phyloP scores from a whole-genome alignment of 2,329 filamentous ascomycete genomes.

The Rutstroemia sp. region DNA sequence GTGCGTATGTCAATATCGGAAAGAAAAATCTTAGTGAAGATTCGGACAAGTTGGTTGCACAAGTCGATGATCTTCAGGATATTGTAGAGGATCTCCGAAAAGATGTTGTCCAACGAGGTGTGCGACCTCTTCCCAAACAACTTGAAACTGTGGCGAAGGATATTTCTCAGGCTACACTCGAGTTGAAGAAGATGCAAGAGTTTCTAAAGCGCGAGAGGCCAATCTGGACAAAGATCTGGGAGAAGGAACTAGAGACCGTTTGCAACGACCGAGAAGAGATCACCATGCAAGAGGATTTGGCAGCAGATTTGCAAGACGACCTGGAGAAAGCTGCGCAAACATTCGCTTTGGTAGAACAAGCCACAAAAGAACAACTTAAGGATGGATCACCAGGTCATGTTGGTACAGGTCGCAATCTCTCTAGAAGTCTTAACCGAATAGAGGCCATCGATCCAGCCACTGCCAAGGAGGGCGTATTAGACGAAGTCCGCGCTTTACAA shows the following conservation, averaged over 20 bases:
- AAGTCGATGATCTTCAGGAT: slow-evolving; percentile 96
- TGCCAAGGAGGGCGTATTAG: slow-evolving; percentile 85
- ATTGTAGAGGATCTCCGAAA: slow-evolving; percentile 94
- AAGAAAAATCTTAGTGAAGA: slow-evolving; percentile 83
- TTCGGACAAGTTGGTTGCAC: slow-evolving; percentile 81
- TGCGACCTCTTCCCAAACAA: slow-evolving; percentile 83
- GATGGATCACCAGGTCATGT: slow-evolving; percentile 48
- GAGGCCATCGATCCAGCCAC: slow-evolving; percentile 58
- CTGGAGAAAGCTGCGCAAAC: slow-evolving; percentile 91
- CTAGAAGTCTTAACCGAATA: slow-evolving; percentile 48
- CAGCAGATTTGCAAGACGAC: slow-evolving; percentile 87
- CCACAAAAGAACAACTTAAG: slow-evolving; percentile 95
- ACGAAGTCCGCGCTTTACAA: slow-evolving; percentile 86
- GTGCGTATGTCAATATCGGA: slow-evolving; percentile 75
- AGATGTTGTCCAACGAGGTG: slow-evolving; percentile 88
- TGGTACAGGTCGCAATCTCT: slow-evolving; percentile 48
- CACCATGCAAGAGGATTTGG: slow-evolving; percentile 91
- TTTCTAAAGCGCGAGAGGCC: slow-evolving; percentile 89
- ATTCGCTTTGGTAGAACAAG: slow-evolving; percentile 91
- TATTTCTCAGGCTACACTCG: slow-evolving; percentile 70
- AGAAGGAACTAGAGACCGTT: slow-evolving; percentile 91
- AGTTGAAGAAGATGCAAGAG: slow-evolving; percentile 90
- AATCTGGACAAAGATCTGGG: slow-evolving; percentile 98
- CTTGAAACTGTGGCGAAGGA: slow-evolving; percentile 86
- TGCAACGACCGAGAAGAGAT: slow-evolving; percentile 93